A percentile compares a stretch with the other conserved stretches of the same genome.
phyloP scores from a whole-genome alignment of 345 rosid genomes.

The Eucalyptus erythrocorys region DNA sequence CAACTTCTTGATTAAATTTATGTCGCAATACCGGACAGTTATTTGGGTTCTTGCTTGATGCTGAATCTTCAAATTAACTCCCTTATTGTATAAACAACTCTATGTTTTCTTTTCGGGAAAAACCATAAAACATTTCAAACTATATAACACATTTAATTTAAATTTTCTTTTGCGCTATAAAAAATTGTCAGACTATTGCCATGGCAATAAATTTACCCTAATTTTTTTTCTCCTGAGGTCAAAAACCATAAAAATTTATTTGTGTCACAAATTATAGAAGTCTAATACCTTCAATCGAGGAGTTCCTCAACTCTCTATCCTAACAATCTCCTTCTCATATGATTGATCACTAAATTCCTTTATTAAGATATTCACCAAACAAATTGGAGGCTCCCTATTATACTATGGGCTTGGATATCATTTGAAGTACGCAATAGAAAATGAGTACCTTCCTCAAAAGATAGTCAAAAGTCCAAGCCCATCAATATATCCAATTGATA shows the following conservation, averaged over 20 bases:
- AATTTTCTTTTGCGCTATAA: not conserved
- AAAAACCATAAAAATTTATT: too few relatives aligned
- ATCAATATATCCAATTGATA: too few relatives aligned
- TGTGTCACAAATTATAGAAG: not conserved
- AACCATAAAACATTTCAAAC: not conserved
- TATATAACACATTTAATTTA: not conserved
- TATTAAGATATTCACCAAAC: too few relatives aligned
- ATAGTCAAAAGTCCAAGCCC: too few relatives aligned
- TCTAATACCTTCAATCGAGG: too few relatives aligned
- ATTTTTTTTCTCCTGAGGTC: not conserved
- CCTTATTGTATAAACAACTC: too few relatives aligned
- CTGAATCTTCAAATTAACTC: not conserved
- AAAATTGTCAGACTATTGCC: not conserved
- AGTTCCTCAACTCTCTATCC: too few relatives aligned
- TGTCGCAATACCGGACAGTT: not conserved
- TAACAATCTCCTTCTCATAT: too few relatives aligned
- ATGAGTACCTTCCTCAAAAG: fast-evolving
- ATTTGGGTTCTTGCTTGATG: not conserved
- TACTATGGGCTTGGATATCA: too few relatives aligned
- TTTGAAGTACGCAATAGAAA: too few relatives aligned
- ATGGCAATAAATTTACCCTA: not conserved
- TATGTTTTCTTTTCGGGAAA: not conserved
- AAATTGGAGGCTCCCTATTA: too few relatives aligned
- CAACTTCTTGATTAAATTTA: not conserved
- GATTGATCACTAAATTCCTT: too few relatives aligned